Percentiles rank a stretch among this genome's conserved stretches.
Conservation (phyloP, 257 asterid genomes). For the Salvia rosmarinus region DNA sequence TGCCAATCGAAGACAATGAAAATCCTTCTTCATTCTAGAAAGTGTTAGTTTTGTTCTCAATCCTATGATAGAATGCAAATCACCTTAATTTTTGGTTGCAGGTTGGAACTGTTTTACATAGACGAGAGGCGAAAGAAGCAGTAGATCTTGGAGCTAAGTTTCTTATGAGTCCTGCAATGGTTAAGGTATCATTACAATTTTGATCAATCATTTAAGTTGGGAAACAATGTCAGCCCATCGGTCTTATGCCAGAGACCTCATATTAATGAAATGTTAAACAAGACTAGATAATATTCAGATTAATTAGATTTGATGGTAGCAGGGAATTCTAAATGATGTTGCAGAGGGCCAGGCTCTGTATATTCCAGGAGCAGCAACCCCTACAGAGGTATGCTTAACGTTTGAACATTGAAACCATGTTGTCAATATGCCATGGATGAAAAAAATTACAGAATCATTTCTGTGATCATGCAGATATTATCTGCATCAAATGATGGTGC, state of each 20-base stretch:
- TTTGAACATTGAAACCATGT: not conserved
- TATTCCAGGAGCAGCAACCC: conserved; percentile 91
- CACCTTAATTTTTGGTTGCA: conserved; percentile 33
- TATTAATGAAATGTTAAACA: not conserved
- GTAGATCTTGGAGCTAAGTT: conserved; percentile 74
- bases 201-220: conserved; percentile 1
- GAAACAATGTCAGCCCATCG: not conserved
- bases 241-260: not conserved
- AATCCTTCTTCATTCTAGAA: not conserved
- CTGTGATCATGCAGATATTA: conserved; percentile 57
- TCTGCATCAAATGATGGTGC: conserved; percentile 71
- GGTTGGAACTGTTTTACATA: conserved; percentile 77
- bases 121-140: conserved; percentile 58
- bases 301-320: conserved; percentile 36
- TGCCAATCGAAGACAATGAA: too few species aligned
- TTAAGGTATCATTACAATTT: conserved; percentile 50
- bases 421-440: not conserved
- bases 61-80: not conserved
- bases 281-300: not conserved
- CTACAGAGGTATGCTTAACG: conserved; percentile 65
- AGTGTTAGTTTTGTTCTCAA: conserved; percentile 1
- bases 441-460: conserved; percentile 24
- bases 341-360: conserved; percentile 55
- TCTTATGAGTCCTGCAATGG: conserved; percentile 81
- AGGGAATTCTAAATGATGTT: conserved; percentile 68